Percentiles rank a stretch among this genome's conserved stretches.
These are phyloP conservation scores for Fusarium illudens DNA, from an alignment of 2,329 filamentous ascomycete species.

Conservation along the genomic window DNA sequence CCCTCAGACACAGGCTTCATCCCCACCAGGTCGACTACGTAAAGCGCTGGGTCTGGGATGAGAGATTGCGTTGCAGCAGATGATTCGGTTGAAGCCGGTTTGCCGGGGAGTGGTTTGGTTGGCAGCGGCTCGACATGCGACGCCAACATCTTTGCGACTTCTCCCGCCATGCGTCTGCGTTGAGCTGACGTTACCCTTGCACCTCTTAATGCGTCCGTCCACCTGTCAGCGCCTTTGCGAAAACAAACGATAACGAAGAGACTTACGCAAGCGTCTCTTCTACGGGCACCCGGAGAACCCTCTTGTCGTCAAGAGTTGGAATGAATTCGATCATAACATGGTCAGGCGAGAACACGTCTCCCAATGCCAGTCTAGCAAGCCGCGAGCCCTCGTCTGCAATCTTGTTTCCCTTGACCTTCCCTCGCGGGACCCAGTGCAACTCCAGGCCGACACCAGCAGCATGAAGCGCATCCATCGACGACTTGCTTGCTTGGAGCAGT, in stretches of 20 bases:
- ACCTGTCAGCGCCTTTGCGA: not conserved
- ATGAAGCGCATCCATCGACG: not conserved
- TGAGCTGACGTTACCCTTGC: not conserved
- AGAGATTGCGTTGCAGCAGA: not conserved
- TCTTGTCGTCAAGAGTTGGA: not conserved
- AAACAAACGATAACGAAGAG: not conserved
- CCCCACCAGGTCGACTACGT: not conserved
- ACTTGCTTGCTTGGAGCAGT: not conserved
- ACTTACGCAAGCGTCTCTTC: not conserved
- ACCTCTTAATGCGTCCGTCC: not conserved
- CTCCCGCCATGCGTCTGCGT: not conserved
- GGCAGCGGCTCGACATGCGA: not conserved
- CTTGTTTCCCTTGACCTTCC: slow-evolving; percentile 4
- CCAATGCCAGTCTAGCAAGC: not conserved
- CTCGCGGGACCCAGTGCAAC: slow-evolving; percentile 32
- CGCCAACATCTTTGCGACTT: not conserved
- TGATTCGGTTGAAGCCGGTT: not conserved
- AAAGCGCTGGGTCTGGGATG: not conserved
- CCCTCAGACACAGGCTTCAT: not conserved
- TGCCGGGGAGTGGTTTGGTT: not conserved
- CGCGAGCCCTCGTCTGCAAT: slow-evolving; percentile 18
- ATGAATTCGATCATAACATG: slow-evolving; percentile 8
- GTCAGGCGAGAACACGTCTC: not conserved
- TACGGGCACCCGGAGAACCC: not conserved
- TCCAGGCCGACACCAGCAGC: slow-evolving; percentile 6